A percentile compares a stretch with the other conserved stretches of the same genome.
Evolutionary conservation across 805 yeast genomes (phyloP).

Genomic region (Spencermartinsiella europaea): DNA sequence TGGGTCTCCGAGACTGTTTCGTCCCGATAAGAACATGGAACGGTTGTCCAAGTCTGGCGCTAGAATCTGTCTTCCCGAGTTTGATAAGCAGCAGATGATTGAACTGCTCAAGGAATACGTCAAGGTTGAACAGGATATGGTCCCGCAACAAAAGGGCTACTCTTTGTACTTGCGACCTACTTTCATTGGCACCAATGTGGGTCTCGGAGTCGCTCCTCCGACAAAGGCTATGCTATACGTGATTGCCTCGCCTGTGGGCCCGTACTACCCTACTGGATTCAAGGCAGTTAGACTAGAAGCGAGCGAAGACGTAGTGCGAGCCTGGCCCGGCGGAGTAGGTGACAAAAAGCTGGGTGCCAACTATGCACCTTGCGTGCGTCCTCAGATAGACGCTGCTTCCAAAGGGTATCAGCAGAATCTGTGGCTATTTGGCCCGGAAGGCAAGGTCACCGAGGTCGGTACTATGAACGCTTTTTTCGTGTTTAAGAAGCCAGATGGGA

Average conservation of each 20-base stretch:
- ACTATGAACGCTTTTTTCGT: constrained; percentile 94
- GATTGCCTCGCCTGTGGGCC: constrained; percentile 95
- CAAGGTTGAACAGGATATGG: constrained; percentile 65
- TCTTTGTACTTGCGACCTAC: constrained; percentile 93
- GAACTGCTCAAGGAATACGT: constrained; percentile 73
- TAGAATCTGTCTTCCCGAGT: constrained; percentile 83
- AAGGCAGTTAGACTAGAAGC: constrained; percentile 94
- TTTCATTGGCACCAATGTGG: constrained; percentile 85
- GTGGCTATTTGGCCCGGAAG: constrained; percentile 92
- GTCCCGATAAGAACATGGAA: constrained; percentile 87
- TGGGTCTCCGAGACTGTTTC: constrained; percentile 72
- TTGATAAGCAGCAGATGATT: constrained; percentile 72
- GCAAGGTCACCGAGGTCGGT: constrained; percentile 89
- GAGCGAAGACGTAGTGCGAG: constrained; percentile 92
- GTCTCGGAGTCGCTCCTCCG: constrained; percentile 83
- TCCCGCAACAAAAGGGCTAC: constrained; percentile 84
- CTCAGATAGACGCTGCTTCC: constrained; percentile 83
- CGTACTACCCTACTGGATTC: constrained; percentile 92
- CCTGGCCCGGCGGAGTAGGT: constrained; percentile 99
- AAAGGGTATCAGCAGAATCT: constrained; percentile 94
- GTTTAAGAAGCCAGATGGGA: constrained; percentile 71
- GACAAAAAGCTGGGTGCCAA: constrained; percentile 95
- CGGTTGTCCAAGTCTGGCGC: constrained; percentile 87
- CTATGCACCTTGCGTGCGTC: constrained; percentile 92
- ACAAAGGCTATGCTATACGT: constrained; percentile 75